Evolutionary conservation across 371 early-diverging fungal species (phyloP).

Genomic region (Capillidium heterosporum): DNA sequence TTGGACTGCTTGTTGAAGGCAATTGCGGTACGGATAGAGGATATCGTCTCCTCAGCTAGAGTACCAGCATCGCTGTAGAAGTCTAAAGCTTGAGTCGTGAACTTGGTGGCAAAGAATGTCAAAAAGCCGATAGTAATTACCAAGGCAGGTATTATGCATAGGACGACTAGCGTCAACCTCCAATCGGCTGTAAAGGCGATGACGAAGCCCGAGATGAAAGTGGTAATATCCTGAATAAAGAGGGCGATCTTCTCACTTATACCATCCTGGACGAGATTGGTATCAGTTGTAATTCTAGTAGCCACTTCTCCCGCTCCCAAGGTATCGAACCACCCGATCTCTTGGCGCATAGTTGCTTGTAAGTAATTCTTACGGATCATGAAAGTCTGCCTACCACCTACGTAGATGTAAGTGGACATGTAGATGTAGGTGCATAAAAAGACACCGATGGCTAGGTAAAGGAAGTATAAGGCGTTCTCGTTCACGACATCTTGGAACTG

Average conservation of each 20-base stretch:
- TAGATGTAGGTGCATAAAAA: conserved; percentile 14
- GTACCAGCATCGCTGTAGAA: conserved; percentile 45
- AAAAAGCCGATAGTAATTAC: background rate
- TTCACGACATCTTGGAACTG: conserved; percentile 6
- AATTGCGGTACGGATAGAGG: conserved; percentile 68
- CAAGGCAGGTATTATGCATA: conserved; percentile 23
- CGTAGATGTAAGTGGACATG: conserved; percentile 11
- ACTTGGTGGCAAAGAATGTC: background rate
- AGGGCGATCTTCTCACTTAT: conserved; percentile 9
- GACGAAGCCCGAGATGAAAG: conserved; percentile 10
- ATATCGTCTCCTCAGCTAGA: conserved; percentile 67
- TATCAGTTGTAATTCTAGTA: conserved; percentile 59
- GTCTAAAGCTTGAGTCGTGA: conserved; percentile 22
- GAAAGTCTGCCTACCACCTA: background rate
- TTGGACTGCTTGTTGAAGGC: conserved; percentile 21
- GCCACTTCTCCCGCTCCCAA: conserved; percentile 64
- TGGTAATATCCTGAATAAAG: conserved; percentile 6
- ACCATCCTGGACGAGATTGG: conserved; percentile 33
- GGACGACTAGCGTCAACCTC: conserved; percentile 43
- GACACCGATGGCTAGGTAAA: conserved; percentile 42
- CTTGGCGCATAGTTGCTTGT: conserved; percentile 5
- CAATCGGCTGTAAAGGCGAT: conserved; percentile 42
- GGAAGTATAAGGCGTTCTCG: conserved; percentile 28
- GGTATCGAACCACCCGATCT: conserved; percentile 43
- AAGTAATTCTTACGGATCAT: conserved; percentile 35